A percentile compares a stretch with the other conserved stretches of the same genome.
Conservation (phyloP, 345 rosid species). For the Nasturtium officinale region DNA sequence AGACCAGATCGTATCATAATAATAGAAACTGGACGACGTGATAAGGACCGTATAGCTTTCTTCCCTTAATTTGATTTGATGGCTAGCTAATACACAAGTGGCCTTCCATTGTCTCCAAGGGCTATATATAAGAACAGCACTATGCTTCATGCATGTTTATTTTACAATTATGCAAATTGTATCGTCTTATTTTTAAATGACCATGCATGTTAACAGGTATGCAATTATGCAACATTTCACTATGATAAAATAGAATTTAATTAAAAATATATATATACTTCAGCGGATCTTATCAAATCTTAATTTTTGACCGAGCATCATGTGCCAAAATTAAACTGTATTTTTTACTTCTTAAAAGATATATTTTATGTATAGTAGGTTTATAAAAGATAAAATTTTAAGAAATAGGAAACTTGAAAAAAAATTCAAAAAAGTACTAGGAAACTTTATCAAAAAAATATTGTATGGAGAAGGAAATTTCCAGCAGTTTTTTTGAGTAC, state of each 20-base stretch:
- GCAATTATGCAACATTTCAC: conserved; percentile 9
- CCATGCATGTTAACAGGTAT: conserved; percentile 3
- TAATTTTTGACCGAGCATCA: background rate
- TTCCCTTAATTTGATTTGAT: conserved; percentile 6
- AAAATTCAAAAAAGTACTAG: too few relatives aligned
- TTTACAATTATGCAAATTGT: too few relatives aligned
- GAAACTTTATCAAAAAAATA: background rate
- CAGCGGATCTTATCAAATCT: background rate
- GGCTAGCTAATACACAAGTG: conserved; percentile 1
- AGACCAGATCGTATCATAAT: too few relatives aligned
- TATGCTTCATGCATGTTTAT: too few relatives aligned
- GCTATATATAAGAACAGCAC: background rate
- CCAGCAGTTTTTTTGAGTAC: background rate
- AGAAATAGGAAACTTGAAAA: too few relatives aligned
- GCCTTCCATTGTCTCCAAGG: conserved; percentile 2
- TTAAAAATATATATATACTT: background rate
- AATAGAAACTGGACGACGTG: background rate
- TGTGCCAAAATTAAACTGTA: background rate
- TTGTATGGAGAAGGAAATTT: background rate
- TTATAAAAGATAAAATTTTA: too few relatives aligned
- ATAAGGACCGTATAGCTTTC: background rate
- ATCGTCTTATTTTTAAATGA: too few relatives aligned
- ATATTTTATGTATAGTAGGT: too few relatives aligned
- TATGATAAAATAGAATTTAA: background rate
- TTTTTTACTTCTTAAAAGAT: background rate